A percentile compares a stretch with the other conserved stretches of the same genome.
Conservation (phyloP, 768 basidiomycete genomes). For the Hypholoma fasciculare region DNA sequence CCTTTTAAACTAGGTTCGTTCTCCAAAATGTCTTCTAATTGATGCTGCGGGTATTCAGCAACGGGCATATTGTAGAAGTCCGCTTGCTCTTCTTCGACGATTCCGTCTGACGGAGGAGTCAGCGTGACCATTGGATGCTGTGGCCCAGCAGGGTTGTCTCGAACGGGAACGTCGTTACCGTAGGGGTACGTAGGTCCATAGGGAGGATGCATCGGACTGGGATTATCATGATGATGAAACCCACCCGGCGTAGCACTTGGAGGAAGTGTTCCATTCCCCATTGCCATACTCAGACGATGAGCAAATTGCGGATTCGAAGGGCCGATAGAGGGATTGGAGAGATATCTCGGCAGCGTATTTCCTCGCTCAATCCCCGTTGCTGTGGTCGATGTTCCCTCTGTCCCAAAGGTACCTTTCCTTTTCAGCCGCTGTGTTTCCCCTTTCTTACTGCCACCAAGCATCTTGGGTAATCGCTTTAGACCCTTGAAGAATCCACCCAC, state of each 20-base stretch:
- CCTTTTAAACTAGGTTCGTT: slow-evolving; percentile 1
- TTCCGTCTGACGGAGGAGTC: slow-evolving; percentile 29
- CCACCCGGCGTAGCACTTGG: slow-evolving; percentile 21
- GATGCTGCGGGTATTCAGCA: slow-evolving; percentile 17
- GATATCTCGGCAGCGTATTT: slow-evolving; percentile 36
- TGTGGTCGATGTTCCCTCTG: slow-evolving; percentile 26
- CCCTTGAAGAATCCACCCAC: slow-evolving; percentile 41
- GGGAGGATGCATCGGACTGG: neutral
- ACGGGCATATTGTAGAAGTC: slow-evolving; percentile 23
- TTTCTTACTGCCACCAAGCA: slow-evolving; percentile 27
- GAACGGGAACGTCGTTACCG: neutral
- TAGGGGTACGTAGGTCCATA: neutral
- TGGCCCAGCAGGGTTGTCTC: slow-evolving; percentile 18
- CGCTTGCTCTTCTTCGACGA: slow-evolving; percentile 25
- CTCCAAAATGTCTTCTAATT: slow-evolving; percentile 1
- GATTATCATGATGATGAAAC: slow-evolving; percentile 11
- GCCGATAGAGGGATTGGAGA: slow-evolving; percentile 38
- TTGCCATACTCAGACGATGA: slow-evolving; percentile 32
- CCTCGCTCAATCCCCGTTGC: slow-evolving; percentile 30
- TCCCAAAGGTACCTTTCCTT: slow-evolving; percentile 29
- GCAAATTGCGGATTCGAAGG: slow-evolving; percentile 34
- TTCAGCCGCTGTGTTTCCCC: slow-evolving; percentile 5
- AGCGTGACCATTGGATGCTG: slow-evolving; percentile 31
- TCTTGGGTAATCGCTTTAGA: slow-evolving; percentile 33
- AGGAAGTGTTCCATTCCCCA: slow-evolving; percentile 24